phyloP scores from a whole-genome alignment of 73 alveolate genomes.

The Blepharisma japonicum region DNA sequence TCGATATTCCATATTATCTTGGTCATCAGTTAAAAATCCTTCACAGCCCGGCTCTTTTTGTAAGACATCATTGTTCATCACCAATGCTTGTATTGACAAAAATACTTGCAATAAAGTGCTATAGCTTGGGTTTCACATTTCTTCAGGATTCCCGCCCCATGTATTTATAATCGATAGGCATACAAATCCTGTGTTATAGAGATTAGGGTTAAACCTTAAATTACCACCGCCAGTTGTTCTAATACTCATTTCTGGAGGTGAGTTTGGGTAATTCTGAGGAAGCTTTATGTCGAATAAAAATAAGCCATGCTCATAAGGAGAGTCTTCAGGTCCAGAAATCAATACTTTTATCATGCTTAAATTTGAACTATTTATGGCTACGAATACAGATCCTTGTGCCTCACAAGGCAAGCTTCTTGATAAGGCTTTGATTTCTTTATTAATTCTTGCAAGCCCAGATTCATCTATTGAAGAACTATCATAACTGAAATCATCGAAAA shows the following conservation, averaged over 20 bases:
- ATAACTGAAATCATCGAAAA: background rate
- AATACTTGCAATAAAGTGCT: constrained; percentile 59
- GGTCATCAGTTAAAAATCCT: too few species aligned
- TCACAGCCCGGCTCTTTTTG: constrained; percentile 64
- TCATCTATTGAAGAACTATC: background rate
- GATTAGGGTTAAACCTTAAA: constrained; percentile 76
- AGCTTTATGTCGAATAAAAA: constrained; percentile 58
- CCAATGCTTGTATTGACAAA: constrained; percentile 62
- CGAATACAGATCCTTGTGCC: constrained; percentile 78
- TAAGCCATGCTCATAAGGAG: constrained; percentile 81
- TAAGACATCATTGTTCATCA: constrained; percentile 67
- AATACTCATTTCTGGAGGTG: constrained; percentile 64
- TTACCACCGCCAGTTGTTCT: constrained; percentile 61
- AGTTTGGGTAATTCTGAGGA: constrained; percentile 62
- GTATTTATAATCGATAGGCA: constrained; percentile 70
- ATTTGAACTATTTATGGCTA: constrained; percentile 71
- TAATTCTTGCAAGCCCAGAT: constrained; percentile 15
- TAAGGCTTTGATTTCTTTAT: constrained; percentile 67
- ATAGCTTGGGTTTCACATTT: constrained; percentile 70
- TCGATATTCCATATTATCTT: constrained; percentile 57
- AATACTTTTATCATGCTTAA: constrained; percentile 73
- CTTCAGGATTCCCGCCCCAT: constrained; percentile 67
- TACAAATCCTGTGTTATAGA: constrained; percentile 67
- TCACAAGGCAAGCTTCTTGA: constrained; percentile 78
- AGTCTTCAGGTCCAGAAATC: constrained; percentile 77